phyloP scores from a whole-genome alignment of 2,329 filamentous ascomycete species.

The Orbilia ellipsospora region DNA sequence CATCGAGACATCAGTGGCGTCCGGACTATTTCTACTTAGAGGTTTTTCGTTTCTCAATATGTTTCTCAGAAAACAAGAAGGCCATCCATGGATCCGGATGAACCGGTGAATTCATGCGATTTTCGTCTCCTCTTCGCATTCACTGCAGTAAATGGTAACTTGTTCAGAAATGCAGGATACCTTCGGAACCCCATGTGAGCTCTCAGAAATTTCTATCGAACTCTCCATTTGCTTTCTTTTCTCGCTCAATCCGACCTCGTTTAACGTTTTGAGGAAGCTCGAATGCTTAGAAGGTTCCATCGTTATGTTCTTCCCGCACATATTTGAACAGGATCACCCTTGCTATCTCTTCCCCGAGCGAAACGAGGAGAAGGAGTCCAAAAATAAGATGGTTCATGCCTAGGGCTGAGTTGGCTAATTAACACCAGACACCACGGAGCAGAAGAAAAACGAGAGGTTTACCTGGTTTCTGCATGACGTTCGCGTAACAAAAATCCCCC shows the following conservation, averaged over 20 bases:
- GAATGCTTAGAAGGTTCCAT: constrained; percentile 1
- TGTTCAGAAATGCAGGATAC: too few relatives aligned
- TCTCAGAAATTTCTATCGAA: too few relatives aligned
- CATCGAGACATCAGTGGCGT: background rate
- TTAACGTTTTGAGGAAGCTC: background rate
- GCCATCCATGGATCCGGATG: too few relatives aligned
- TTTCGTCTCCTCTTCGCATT: too few relatives aligned
- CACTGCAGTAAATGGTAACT: too few relatives aligned
- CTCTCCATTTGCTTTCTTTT: background rate
- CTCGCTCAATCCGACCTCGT: background rate
- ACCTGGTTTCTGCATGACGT: background rate
- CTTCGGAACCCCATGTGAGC: too few relatives aligned
- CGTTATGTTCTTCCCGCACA: background rate
- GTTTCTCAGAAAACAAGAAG: too few relatives aligned
- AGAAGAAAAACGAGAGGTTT: background rate
- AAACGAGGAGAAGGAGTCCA: background rate
- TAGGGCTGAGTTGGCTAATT: too few relatives aligned
- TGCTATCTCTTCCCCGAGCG: background rate
- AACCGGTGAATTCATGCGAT: too few relatives aligned
- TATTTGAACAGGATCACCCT: background rate
- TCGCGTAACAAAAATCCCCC: background rate
- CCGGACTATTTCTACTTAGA: background rate
- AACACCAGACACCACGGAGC: too few relatives aligned
- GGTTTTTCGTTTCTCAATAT: too few relatives aligned
- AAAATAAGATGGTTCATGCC: background rate